phyloP scores from a whole-genome alignment of 2,329 filamentous ascomycete genomes.

The Monosporascus sp. region DNA sequence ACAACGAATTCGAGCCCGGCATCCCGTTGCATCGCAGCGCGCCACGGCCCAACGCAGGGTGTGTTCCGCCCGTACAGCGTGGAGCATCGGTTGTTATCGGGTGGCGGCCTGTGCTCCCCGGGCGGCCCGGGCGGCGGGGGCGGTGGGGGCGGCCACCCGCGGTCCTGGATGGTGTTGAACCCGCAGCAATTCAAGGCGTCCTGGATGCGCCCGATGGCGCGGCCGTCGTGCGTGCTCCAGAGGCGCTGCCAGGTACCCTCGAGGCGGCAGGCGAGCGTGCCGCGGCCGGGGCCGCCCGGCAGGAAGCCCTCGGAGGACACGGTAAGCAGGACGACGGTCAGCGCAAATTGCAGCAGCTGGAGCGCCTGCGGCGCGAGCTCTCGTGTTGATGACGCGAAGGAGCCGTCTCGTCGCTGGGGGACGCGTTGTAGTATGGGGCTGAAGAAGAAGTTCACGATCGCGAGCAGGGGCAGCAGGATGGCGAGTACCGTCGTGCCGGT shows the following conservation, averaged over 20 bases:
- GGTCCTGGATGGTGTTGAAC: slow-evolving; percentile 50
- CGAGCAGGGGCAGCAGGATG: slow-evolving; percentile 24
- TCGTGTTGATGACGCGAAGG: slow-evolving; percentile 1
- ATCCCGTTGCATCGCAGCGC: slow-evolving; percentile 44
- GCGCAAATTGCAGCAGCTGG: slow-evolving; percentile 37
- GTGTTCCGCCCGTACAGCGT: slow-evolving; percentile 38
- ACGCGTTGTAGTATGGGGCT: slow-evolving; percentile 11
- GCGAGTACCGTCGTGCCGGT: slow-evolving; percentile 23
- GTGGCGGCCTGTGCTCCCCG: too few species aligned
- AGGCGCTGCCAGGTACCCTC: slow-evolving; percentile 50
- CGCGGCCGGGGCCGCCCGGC: slow-evolving; percentile 26
- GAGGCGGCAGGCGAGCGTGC: slow-evolving; percentile 45
- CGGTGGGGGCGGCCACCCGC: slow-evolving; percentile 46
- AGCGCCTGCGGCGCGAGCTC: slow-evolving; percentile 28
- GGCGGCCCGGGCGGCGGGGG: too few species aligned
- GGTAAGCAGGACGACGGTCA: slow-evolving; percentile 40
- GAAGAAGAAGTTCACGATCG: slow-evolving; percentile 20
- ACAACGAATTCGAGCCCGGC: slow-evolving; percentile 52
- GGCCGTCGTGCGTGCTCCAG: slow-evolving; percentile 44
- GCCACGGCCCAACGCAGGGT: slow-evolving; percentile 53
- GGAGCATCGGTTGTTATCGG: slow-evolving; percentile 30
- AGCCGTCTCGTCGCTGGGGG: background rate
- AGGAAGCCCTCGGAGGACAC: slow-evolving; percentile 29
- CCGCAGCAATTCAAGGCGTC: slow-evolving; percentile 65
- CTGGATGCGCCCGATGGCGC: slow-evolving; percentile 54